Evolutionary conservation across 2,329 filamentous ascomycete species (phyloP).

Genomic region (Chlorencoelia australis): DNA sequence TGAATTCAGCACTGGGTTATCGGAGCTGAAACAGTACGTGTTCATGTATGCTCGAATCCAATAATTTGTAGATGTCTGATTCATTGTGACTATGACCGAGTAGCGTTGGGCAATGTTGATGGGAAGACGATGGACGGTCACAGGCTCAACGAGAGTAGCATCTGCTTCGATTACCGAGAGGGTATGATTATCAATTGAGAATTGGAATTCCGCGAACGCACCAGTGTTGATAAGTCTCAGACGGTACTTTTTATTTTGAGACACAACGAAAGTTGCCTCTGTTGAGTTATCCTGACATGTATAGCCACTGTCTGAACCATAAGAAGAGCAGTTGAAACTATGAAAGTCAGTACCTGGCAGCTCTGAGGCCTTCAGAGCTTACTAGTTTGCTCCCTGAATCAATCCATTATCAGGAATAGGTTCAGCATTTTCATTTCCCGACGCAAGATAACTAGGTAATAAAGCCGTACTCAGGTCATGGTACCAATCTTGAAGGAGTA

Average conservation of each 20-base stretch:
- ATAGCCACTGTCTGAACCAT: constrained; percentile 1
- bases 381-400: constrained; percentile 37
- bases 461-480: constrained; percentile 5
- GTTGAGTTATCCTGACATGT: constrained; percentile 1
- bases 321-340: constrained; percentile 1
- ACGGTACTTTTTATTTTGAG: constrained; percentile 5
- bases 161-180: constrained; percentile 34
- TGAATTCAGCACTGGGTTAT: constrained; percentile 34
- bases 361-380: no score
- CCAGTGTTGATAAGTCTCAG: constrained; percentile 14
- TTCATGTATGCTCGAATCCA: constrained; percentile 40
- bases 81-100: constrained; percentile 46
- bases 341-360: no score
- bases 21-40: constrained; percentile 32
- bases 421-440: constrained; percentile 20
- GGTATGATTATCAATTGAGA: constrained; percentile 14
- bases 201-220: constrained; percentile 9
- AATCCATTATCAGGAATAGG: constrained; percentile 33
- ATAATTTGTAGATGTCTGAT: constrained; percentile 45
- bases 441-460: constrained; percentile 23
- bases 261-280: not conserved
- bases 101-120: constrained; percentile 45
- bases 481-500: not conserved
- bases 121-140: constrained; percentile 20
- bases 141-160: constrained; percentile 10